A percentile compares a stretch with the other conserved stretches of the same genome.
These are phyloP conservation scores for Fusarium sp. DNA, from an alignment of 2,329 filamentous ascomycete genomes.

Conservation along the genomic window DNA sequence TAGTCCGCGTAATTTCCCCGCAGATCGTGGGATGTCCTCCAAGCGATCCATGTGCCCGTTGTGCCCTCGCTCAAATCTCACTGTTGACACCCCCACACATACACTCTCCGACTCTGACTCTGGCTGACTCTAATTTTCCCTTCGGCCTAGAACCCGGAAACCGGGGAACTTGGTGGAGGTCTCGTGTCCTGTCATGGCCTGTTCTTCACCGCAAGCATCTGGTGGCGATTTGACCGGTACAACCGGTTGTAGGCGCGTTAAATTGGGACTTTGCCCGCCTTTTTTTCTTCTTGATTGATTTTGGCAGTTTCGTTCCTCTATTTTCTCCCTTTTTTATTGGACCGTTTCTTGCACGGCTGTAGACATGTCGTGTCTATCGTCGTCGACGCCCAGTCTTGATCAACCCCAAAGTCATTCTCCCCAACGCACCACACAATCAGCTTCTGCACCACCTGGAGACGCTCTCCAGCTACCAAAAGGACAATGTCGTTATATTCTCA, in stretches of 20 bases:
- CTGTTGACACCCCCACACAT: conserved; percentile 21
- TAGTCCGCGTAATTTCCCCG: background rate
- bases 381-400: background rate
- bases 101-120: background rate
- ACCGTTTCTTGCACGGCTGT: background rate
- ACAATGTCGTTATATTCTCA: conserved; percentile 25
- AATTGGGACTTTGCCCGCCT: background rate
- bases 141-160: conserved; percentile 12
- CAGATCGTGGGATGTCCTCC: conserved; percentile 17
- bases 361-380: conserved; percentile 3
- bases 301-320: background rate
- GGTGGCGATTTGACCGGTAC: background rate
- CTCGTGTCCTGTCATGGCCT: background rate
- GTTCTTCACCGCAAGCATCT: background rate
- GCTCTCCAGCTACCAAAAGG: conserved; percentile 11
- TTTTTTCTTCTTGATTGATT: background rate
- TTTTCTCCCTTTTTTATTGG: background rate
- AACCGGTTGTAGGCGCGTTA: background rate
- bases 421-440: conserved; percentile 17
- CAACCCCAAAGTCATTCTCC: background rate
- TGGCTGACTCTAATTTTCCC: background rate
- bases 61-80: background rate
- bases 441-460: conserved; percentile 19
- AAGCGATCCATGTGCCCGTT: conserved; percentile 9
- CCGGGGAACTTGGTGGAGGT: conserved; percentile 16